Evolutionary conservation across 768 basidiomycete genomes (phyloP), one percentile per base, ranked within the genome.

Genomic region (Cantharellus cinnabarinus): DNA sequence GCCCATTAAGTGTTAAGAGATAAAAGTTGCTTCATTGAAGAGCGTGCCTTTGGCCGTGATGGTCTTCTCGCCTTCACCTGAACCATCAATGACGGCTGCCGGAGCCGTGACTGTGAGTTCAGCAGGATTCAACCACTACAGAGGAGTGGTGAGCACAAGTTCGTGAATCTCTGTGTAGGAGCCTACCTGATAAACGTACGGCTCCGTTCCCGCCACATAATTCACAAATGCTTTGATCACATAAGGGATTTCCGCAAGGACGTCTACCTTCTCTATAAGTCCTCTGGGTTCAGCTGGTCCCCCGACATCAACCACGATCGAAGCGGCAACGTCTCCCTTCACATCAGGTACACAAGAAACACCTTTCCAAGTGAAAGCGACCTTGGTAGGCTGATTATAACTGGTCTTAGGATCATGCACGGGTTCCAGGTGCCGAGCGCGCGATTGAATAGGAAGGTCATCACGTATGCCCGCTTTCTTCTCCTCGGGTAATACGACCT

Each of bases 11-110:
- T 35, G 44, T 57, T 68, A 71, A 53, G 89, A 93, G 66, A 97
- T 87, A 71, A 85, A 95, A 2, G 90, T 84, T 0, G 89, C 87
- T 68, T 98, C 93, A 66, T 79, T 86, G 75, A 85, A 97, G n/a
- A 88, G 48, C 50, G 67, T 65, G 3, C 93, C 93, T 57, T 83
- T 71, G 39, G 87, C 77, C 37, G 67, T 64, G 52, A 70, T 57
- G 37, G 62, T 63, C 63, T 71, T 69, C 57, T 61, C 59, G 3
- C 67, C 72, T 41, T 75, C 69, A 15, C 71, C 74, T 2, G 63
- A 66, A 29, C 71, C 69, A 62, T 71, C 63, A 14, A 77, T 63
- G 61, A 76, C 44, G 2, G 63, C 66, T 44, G 72, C 73, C 1
- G 71, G 72, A 40, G 74, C 68, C 67, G 67, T 75, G 51, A 84